Base-by-base conservation (phyloP, 495 filamentous ascomycete genomes). In the Chaetomium cochliodes region DNA sequence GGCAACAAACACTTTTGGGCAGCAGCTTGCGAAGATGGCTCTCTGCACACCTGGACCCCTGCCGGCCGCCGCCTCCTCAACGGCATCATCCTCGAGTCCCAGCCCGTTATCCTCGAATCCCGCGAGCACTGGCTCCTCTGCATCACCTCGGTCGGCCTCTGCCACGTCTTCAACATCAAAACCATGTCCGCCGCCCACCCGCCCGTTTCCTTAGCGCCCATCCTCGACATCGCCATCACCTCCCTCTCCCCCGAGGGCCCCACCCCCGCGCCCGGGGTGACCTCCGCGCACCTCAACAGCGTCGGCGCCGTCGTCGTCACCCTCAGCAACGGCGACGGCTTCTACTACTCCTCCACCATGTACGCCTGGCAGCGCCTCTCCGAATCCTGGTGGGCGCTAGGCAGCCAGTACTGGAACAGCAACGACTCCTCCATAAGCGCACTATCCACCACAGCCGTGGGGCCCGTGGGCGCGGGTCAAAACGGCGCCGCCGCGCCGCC, bases 381-480 rank as follows among this genome's bases (percentile, higher is more conserved):
- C 5, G 94, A 99, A 77, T 81, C 90, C 1, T 99, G 94, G 96
- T 99, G 96, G 94, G 93, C 94, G 3, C 91, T 97, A 0, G 93
- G 93, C 25, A 93, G 90, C 72, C 94, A 98, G 74, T 98, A 98
- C 74, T 98, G 96, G 94, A 96, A 96, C 76, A 91, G 90, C n/a
- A 92, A 91, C 42, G 93, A 93, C 66, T 87, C 89, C 15, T 90
- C 91, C 0, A 83, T 92, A 30, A 86, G 88, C 63, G 90, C 92
- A 58, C 73, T 96, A 9, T 88, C 92, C 55, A 85, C 90, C 0
- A 87, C 88, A 11, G 87, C 85, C 22, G 81, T 85, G 20, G 84
- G 84, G 2, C 77, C 84, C 2, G 74, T 77, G 0, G 26, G 41
- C 18, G 16, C 71, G 51, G 12, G 2, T 9, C 75, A 77, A 37